Conservation (phyloP, 208 protist species). For the Dictyostelium gargantuum region DNA sequence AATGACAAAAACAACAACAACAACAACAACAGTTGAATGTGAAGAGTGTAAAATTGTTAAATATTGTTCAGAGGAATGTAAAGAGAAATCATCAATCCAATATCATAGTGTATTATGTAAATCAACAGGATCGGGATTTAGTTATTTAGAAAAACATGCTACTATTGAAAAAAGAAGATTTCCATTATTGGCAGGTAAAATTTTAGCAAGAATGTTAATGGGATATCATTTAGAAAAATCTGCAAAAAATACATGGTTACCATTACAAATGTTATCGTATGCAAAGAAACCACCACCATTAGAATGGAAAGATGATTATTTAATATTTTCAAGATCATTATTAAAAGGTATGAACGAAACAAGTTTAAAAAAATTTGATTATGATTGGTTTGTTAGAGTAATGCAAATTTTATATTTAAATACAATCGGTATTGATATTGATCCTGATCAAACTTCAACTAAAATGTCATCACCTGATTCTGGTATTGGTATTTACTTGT, state of each 20-base stretch:
- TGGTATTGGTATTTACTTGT: constrained; percentile 27
- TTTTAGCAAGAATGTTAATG: constrained; percentile 11
- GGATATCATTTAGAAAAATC: constrained; percentile 32
- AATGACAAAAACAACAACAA: neutral
- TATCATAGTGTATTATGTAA: constrained; percentile 17
- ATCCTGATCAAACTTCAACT: neutral
- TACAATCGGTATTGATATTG: constrained; percentile 42
- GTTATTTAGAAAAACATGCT: neutral
- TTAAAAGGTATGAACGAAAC: neutral
- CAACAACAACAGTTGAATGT: neutral
- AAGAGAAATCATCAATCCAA: neutral
- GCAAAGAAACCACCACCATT: constrained; percentile 53
- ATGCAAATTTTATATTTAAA: constrained; percentile 60
- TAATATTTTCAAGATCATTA: neutral
- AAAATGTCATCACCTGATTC: constrained; percentile 6
- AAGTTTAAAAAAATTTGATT: constrained; percentile 24
- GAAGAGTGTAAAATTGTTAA: neutral
- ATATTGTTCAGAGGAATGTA: constrained; percentile 1
- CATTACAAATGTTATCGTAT: constrained; percentile 40
- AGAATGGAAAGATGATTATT: constrained; percentile 62
- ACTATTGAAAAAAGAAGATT: constrained; percentile 38
- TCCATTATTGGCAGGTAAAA: constrained; percentile 25
- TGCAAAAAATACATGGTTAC: neutral
- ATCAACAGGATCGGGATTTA: neutral
- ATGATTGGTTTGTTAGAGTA: constrained; percentile 43